These are phyloP conservation scores for Alternaria novae-zelandiae DNA, from an alignment of 2,329 filamentous ascomycete species.

Conservation along the genomic window DNA sequence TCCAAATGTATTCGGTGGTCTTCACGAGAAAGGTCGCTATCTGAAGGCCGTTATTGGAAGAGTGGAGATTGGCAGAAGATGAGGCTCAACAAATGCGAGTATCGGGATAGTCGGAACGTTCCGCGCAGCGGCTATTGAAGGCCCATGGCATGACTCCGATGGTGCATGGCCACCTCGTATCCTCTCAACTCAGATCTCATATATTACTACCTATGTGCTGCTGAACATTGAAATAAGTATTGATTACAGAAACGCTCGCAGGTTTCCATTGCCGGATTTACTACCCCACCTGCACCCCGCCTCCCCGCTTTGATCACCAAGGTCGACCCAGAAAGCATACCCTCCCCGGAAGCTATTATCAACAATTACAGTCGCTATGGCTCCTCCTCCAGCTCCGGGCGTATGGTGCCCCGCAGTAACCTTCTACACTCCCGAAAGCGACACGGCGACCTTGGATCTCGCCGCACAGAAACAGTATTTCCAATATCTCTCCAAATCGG, in stretches of 20 bases:
- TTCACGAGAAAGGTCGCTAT: background rate
- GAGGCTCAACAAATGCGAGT: background rate
- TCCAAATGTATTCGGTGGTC: background rate
- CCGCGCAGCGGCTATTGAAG: slow-evolving; percentile 15
- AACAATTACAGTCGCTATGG: slow-evolving; percentile 8
- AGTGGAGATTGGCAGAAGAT: background rate
- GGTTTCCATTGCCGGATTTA: background rate
- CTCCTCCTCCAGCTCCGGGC: slow-evolving; percentile 27
- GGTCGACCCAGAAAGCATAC: background rate
- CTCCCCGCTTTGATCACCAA: background rate
- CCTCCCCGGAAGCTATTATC: background rate
- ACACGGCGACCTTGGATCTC: slow-evolving; percentile 50
- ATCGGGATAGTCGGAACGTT: slow-evolving; percentile 6
- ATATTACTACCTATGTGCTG: background rate
- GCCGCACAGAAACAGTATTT: slow-evolving; percentile 53
- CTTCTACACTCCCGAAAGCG: slow-evolving; percentile 50
- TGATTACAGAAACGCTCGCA: background rate
- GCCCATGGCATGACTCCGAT: slow-evolving; percentile 10
- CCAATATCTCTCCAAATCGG: slow-evolving; percentile 51
- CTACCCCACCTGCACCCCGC: background rate
- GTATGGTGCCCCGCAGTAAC: slow-evolving; percentile 53
- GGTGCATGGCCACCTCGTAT: slow-evolving; percentile 6
- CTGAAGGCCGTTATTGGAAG: background rate
- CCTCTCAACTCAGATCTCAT: background rate
- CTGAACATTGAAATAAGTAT: background rate